Base-by-base conservation (phyloP, 257 asterid species). In the Eustoma russellianum region DNA sequence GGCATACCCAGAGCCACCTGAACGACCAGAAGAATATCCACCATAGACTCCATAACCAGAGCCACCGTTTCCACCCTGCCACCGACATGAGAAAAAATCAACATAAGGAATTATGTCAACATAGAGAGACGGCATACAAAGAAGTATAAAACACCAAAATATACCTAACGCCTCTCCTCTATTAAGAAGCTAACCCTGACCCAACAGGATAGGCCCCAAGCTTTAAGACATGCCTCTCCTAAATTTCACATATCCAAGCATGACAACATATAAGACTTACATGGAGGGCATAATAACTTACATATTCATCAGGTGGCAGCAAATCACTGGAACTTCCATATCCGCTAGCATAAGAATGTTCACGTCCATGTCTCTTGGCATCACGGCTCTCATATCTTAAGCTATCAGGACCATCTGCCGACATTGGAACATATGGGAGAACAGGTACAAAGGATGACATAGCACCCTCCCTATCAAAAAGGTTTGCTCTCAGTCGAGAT, bases 401-500 rank as follows among this genome's bases (percentile, higher is more conserved):
- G 60, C 66, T 68, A 47, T 89, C 95, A 51, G 93, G 17, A 64
- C 71, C 78, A 57, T 80, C 92, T 48, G 77, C 34, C 49, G 97
- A 52, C 90, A 86, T 66, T 3, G 93, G 96, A 59, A 90, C 70
- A 73, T 86, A 86, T 5, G 94, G 95, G 46, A 86, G 77, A 50
- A 86, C 93, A 30, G 96, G 93, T 62, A 86, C 57, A 74, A 77
- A 78, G 33, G 97, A 51, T 17, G 94, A 70, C 45, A 75, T 63
- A 57, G 88, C 78, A 46, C 96, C 93, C 84, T 90, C 97, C 73
- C 81, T 81, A 48, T 83, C 96, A 60, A 86, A 90, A 55, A 90
- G 80, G 70, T 90, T 86, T 43, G 93, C 97, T 70, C 97, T 81
- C 83, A 90, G 64, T 47, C 96, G 91, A 12, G 96, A 90, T 17